Percentiles rank a stretch among this genome's conserved stretches.
Conservation (phyloP, 2,329 filamentous ascomycete genomes). For the Hortaea werneckii region DNA sequence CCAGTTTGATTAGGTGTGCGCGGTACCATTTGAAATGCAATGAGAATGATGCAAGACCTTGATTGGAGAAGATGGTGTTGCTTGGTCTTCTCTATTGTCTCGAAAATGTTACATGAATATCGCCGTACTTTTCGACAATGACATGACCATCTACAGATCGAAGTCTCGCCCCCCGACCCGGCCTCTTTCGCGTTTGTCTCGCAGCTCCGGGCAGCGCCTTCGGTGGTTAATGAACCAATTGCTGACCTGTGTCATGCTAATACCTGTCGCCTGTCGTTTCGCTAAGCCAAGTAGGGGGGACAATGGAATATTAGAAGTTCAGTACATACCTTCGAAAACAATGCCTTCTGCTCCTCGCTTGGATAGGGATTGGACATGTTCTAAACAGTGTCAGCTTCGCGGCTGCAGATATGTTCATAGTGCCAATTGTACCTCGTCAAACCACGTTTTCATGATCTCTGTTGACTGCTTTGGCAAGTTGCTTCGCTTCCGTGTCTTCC, state of each 20-base stretch:
- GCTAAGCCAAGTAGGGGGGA: not conserved
- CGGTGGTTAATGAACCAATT: slow-evolving; percentile 33
- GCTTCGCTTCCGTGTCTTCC: slow-evolving; percentile 27
- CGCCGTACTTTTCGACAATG: too few species aligned
- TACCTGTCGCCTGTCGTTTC: slow-evolving; percentile 22
- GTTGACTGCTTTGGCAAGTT: slow-evolving; percentile 30
- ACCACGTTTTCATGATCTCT: slow-evolving; percentile 32
- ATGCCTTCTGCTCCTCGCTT: slow-evolving; percentile 28
- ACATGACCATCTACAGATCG: not conserved
- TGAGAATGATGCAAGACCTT: too few species aligned
- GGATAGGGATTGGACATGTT: slow-evolving; percentile 30
- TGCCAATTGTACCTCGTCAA: slow-evolving; percentile 21
- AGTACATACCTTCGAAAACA: slow-evolving; percentile 24
- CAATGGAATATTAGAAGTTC: not conserved
- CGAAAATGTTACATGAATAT: too few species aligned
- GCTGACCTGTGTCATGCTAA: slow-evolving; percentile 31
- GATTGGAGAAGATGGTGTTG: too few species aligned
- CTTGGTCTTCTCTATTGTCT: too few species aligned
- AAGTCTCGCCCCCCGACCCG: slow-evolving; percentile 5
- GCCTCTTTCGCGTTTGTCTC: slow-evolving; percentile 26
- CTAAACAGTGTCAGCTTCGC: slow-evolving; percentile 6
- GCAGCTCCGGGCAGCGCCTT: slow-evolving; percentile 27
- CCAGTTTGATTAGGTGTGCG: too few species aligned
- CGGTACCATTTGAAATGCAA: too few species aligned
- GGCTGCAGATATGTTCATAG: not conserved